Base-by-base conservation (phyloP, 257 asterid genomes). In the Solanum peruvianum region DNA sequence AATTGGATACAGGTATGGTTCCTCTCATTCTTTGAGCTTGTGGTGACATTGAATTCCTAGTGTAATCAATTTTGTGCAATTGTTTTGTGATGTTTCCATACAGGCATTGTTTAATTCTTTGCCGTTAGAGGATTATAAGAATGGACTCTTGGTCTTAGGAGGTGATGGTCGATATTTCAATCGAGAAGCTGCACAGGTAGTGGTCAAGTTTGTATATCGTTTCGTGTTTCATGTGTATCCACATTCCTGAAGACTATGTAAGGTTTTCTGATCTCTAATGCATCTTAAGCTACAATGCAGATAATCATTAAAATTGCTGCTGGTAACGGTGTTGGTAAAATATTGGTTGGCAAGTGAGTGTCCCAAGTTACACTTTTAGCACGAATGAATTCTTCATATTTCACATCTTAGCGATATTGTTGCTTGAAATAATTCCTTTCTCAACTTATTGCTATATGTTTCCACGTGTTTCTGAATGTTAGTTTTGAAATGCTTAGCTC, bases 141-240 rank as follows among this genome's bases (percentile, higher is more conserved):
- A 94, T 37, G 95, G 95, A 20, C 90, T 95, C 86, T 90, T 97
- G 92, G 98, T 95, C 87, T 91, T 97, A 80, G 99, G 99, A 27
- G 99, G 99, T 29, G 99, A 97, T 89, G 99, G 99, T 81, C 93
- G 99, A 88, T 97, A 93, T 84, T 97, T 96, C 90, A 97, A 96
- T 89, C 87, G 91, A 42, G 99, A 97, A 90, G 99, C 98, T 78
- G 95, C 99, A 23, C 99, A 97, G 99, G 99, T 96, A 87, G 29
- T 84, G 33, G 13, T 58, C 29, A 27, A 73, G 23, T 56, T 62
- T 39, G 60, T 44, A 27, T 42, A 16, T 25, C 44, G 12, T 41
- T 41, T 85, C 4, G 44, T 85, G 67, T 87, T 49, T 70, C 69
- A 70, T 80, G 82, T 7, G 29, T 27, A n/a, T 23, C 62, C 84